Base-by-base conservation (phyloP, 257 asterid genomes). In the Echites panduratus region DNA sequence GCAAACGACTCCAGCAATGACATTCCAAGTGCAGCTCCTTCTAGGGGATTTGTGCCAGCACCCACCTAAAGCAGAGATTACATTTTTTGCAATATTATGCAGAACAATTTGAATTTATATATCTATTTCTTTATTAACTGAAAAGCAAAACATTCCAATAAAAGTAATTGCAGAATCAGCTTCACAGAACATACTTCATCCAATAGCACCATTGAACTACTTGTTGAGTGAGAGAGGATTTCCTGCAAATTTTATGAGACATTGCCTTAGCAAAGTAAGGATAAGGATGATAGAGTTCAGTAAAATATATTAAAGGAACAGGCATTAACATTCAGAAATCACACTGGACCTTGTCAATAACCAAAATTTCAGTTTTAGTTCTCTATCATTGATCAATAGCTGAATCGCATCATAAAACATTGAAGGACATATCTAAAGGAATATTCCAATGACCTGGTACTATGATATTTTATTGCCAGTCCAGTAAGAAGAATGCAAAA, bases 11-110 rank as follows among this genome's bases (percentile, higher is more conserved):
- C 98, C 81, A 92, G 86, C 82, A 95, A 81, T 64, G 99, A 85
- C 99, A 95, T 86, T 72, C 99, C 98, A 66, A 95, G 81, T 76
- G 99, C 96, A 77, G 99, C 97, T 73, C 99, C 99, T 87, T 95
- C 98, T 63, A 90, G 84, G 72, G 99, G 99, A 85, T 92, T 95
- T 24, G 99, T 95, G 77, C 99, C 99, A 4, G 99, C 99, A 72
- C 99, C 99, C 35, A 95, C 98, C 99, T 95, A 79, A 67, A 67
- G 71, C 10, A 67, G 71, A 67, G 20, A 67, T 67, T 45, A 47
- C 71, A 66, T 67, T 48, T 7, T 57, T 58, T 9, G 4, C 40
- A 44, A 19, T 29, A 64, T 64, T 38, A 38, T 19, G 49, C 69
- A 64, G 17, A 19, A 64, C 9, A 19, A n/a, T 38, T 38, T 38